Evolutionary conservation across 495 filamentous ascomycete genomes (phyloP).

Genomic region (Lasiosphaeriaceae sp.): DNA sequence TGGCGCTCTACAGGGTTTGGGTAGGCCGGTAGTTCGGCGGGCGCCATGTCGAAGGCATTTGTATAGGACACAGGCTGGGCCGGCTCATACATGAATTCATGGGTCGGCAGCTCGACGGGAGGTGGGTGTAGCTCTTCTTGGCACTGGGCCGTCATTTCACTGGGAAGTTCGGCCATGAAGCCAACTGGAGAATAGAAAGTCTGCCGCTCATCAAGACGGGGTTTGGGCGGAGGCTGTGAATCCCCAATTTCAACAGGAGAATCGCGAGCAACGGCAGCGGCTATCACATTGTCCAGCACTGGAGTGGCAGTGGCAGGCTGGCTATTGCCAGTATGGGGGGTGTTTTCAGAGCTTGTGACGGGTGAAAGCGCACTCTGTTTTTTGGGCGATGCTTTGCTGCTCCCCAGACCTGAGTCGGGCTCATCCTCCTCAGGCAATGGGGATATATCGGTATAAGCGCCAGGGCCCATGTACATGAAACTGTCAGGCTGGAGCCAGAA

Average conservation of each 20-base stretch:
- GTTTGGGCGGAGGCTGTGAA: not conserved
- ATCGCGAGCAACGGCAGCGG: not conserved
- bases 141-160: constrained; percentile 30
- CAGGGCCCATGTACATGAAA: constrained; percentile 40
- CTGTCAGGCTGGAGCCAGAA: constrained; percentile 41
- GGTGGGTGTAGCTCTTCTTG: constrained; percentile 36
- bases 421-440: constrained; percentile 33
- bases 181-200: constrained; percentile 33
- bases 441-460: constrained; percentile 33
- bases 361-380: constrained; percentile 13
- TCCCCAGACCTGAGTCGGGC: constrained; percentile 6
- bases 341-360: constrained; percentile 18
- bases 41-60: constrained; percentile 30
- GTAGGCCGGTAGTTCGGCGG: constrained; percentile 26
- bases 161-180: constrained; percentile 42
- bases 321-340: constrained; percentile 14
- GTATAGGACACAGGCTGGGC: constrained; percentile 15
- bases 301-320: constrained; percentile 14
- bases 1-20: not conserved
- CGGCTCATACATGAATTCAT: constrained; percentile 15
- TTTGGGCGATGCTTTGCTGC: not conserved
- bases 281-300: not conserved
- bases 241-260: not conserved
- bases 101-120: constrained; percentile 38
- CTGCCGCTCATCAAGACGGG: constrained; percentile 17